Evolutionary conservation across 805 yeast species (phyloP), one percentile per base, ranked within the genome.

Genomic region (Kluyveromyces wickerhamii): DNA sequence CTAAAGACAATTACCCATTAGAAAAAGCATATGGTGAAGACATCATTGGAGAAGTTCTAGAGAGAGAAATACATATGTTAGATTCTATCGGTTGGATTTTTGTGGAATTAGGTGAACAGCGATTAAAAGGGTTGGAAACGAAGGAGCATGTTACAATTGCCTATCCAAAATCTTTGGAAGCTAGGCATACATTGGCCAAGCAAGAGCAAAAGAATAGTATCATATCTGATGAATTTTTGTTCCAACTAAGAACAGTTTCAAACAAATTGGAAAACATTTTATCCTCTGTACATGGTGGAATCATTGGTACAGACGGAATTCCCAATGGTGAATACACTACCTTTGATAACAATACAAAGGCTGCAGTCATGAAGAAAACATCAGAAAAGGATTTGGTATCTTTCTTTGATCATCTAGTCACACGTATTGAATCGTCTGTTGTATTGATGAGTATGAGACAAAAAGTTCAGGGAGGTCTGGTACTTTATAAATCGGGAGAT

Each of bases 41-140:
- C 21, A 53, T 59, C 20, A 49, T 66, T 1, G 82, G 78, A 0
- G 74, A 70, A 30, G 65, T 75, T 11, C 63, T 85, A 28, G 86
- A 77, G 35, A 68, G 63, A 34, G 94, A 87, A 56, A 64, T 83
- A 45, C 62, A 62, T 3, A 69, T 77, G 45, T 59, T 89, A 29
- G 75, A 75, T 25, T 77, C 72, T 33, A 70, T 77, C 35, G 95
- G 94, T 0, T 80, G 79, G 69, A 67, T 62, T 10, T 70, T 76
- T 39, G 71, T 71, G 41, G 77, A 74, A 29, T 60, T 84, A 34
- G 98, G 98, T 16, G 95, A 87, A 51, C 78, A 74, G 52, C 87
- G 88, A 56, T 68, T 92, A 51, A 92, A 92, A 57, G 98, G 98
- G 13, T 69, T 92, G 12, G 98, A 92, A 69, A 79, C 87, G 22